Evolutionary conservation across 2,329 filamentous ascomycete genomes (phyloP).

Genomic region (Mariannaea sp.): DNA sequence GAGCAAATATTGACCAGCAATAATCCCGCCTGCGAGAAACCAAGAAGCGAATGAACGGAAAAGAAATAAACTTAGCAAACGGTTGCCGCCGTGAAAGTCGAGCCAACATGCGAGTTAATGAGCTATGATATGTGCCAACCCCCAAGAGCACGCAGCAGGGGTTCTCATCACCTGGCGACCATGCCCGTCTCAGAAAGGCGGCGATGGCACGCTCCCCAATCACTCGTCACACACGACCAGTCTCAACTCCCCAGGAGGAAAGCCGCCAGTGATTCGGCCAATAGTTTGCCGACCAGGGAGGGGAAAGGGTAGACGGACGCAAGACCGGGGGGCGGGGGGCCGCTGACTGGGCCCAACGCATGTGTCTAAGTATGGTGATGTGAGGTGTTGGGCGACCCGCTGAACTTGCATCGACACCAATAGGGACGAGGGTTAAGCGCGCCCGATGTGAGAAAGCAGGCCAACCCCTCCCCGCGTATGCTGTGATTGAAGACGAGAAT

Average conservation of each 20-base stretch:
- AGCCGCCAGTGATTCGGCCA: background rate
- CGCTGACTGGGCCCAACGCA: no score
- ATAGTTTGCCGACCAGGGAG: background rate
- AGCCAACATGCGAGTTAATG: background rate
- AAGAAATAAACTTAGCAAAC: conserved; percentile 21
- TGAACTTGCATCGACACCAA: no score
- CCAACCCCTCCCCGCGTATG: no score
- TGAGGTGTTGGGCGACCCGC: no score
- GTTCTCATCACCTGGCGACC: conserved; percentile 24
- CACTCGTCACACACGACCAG: conserved; percentile 19
- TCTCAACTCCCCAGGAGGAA: conserved; percentile 9
- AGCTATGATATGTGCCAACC: conserved; percentile 2
- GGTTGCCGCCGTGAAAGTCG: conserved; percentile 9
- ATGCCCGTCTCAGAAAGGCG: conserved; percentile 26
- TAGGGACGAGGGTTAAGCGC: no score
- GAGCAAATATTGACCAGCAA: conserved; percentile 14
- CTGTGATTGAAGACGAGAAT: no score
- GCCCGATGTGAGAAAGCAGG: no score
- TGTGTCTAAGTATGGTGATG: no score
- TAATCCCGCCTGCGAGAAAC: conserved; percentile 37
- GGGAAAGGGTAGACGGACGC: no score
- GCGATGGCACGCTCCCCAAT: conserved; percentile 22
- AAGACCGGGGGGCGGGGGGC: no score
- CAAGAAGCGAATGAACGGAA: conserved; percentile 1
- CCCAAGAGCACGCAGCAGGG: conserved; percentile 22